These are phyloP conservation scores for Lolium rigidum DNA, from an alignment of 176 grass and related monocot genomes.

Conservation along the genomic window DNA sequence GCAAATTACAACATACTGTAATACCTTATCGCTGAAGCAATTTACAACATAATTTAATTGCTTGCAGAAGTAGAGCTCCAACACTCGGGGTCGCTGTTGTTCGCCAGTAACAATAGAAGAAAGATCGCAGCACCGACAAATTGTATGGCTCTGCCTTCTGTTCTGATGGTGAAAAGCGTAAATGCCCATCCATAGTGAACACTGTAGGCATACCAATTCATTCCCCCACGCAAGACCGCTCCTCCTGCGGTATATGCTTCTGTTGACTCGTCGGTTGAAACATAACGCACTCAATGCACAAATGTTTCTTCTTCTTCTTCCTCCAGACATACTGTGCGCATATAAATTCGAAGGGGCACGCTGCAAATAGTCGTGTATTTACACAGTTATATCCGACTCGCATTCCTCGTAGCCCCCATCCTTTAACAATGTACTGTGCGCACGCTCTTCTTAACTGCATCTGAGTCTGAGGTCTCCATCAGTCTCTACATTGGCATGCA, in stretches of 20 bases:
- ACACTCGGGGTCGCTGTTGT: too few species aligned
- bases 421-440: too few species aligned
- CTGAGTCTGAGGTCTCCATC: not conserved
- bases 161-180: not conserved
- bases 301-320: not conserved
- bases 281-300: not conserved
- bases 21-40: not conserved
- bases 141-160: not conserved
- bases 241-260: not conserved
- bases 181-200: not conserved
- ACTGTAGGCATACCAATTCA: not conserved
- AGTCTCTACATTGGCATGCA: not conserved
- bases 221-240: constrained; percentile 1
- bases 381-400: not conserved
- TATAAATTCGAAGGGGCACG: not conserved
- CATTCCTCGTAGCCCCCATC: not conserved
- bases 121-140: not conserved
- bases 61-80: not conserved
- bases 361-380: not conserved
- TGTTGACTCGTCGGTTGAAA: not conserved
- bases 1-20: not conserved
- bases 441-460: not conserved
- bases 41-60: not conserved
- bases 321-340: not conserved
- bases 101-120: not conserved